Percentiles rank a stretch among this genome's conserved stretches.
Conservation (phyloP, 2,329 filamentous ascomycete species). For the Leptographium flavum region DNA sequence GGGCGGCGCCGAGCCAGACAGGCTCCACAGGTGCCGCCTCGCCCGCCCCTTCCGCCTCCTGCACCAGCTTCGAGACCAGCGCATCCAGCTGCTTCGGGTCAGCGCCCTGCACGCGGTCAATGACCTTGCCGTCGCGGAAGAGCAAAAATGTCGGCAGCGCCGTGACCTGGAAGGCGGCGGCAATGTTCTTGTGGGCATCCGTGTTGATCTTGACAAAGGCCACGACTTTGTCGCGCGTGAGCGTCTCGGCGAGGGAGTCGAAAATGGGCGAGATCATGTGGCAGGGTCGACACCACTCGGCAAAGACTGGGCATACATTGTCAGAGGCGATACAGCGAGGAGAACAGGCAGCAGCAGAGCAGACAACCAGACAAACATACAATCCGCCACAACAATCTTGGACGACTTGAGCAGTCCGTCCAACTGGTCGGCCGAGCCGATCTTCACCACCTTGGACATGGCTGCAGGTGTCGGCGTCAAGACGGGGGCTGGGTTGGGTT, state of each 20-base stretch:
- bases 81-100: constrained; percentile 56
- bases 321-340: not conserved
- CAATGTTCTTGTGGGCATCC: constrained; percentile 57
- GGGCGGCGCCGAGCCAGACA: constrained; percentile 56
- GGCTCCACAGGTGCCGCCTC: constrained; percentile 28
- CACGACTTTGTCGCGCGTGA: constrained; percentile 58
- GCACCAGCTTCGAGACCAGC: constrained; percentile 55
- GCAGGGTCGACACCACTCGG: constrained; percentile 76
- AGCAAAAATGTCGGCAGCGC: constrained; percentile 86
- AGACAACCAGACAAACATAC: constrained; percentile 42
- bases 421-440: constrained; percentile 47
- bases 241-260: constrained; percentile 56
- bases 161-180: constrained; percentile 57
- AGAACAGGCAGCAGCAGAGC: constrained; percentile 6
- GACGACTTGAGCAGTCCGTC: constrained; percentile 53
- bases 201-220: constrained; percentile 58
- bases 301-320: constrained; percentile 53
- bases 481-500: not conserved
- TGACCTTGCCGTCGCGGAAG: constrained; percentile 56
- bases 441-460: constrained; percentile 17
- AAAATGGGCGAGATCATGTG: constrained; percentile 72
- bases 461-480: not conserved
- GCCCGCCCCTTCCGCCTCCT: constrained; percentile 31
- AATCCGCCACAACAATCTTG: constrained; percentile 74
- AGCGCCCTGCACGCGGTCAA: constrained; percentile 59